Conservation (phyloP, 2,329 filamentous ascomycete species). For the Diaporthe sp. region DNA sequence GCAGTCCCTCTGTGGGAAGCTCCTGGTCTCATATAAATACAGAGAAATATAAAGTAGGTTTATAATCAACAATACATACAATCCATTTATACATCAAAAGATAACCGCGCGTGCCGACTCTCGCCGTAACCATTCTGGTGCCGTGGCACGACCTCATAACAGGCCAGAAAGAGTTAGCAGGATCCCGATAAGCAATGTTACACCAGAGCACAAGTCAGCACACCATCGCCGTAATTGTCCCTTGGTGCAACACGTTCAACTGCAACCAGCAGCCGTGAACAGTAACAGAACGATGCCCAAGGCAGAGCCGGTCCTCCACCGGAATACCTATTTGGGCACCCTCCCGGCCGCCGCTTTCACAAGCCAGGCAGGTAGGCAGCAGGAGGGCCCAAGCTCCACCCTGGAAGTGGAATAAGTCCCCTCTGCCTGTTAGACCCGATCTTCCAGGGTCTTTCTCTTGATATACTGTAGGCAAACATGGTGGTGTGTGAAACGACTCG, state of each 20-base stretch:
- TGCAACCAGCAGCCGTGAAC: not conserved
- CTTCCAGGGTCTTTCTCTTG: not conserved
- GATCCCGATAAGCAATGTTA: not conserved
- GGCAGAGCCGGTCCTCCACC: not conserved
- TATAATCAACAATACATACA: not conserved
- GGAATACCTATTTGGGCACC: constrained; percentile 15
- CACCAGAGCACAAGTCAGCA: not conserved
- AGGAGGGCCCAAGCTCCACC: constrained; percentile 29
- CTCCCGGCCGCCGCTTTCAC: not conserved
- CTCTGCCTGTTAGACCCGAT: not conserved
- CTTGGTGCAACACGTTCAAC: not conserved
- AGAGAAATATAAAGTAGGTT: too few relatives aligned
- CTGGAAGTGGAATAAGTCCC: constrained; percentile 7
- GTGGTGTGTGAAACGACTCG: constrained; percentile 24
- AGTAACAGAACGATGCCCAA: not conserved
- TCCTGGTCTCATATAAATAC: not conserved
- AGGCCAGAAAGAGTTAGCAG: not conserved
- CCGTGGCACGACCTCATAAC: not conserved
- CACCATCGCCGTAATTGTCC: constrained; percentile 3
- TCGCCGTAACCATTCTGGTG: not conserved
- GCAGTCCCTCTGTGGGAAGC: not conserved
- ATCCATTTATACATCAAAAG: not conserved
- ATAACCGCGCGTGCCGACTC: not conserved
- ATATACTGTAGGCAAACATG: not conserved
- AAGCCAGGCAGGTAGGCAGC: constrained; percentile 19